Evolutionary conservation across 495 filamentous ascomycete genomes (phyloP), one percentile per base, ranked within the genome.

Genomic region (Aspergillus coremiiformis): DNA sequence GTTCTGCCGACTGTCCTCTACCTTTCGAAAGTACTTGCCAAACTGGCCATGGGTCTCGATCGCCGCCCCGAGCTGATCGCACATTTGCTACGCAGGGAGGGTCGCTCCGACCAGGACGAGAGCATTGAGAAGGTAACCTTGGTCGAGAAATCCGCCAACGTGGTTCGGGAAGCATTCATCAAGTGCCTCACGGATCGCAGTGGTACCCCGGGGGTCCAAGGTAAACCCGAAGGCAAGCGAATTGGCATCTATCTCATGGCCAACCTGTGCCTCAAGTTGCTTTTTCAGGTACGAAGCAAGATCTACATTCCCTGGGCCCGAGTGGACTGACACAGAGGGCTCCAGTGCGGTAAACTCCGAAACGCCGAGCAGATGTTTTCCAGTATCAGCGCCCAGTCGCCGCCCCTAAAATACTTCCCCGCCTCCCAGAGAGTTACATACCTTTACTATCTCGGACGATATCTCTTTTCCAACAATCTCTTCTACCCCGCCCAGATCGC

Each of bases 361-460:
- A 78, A 75, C 33, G 91, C 88, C 11, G 84, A 88, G 44, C 87
- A 90, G 54, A 87, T 97, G 66, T 90, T 96, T 65, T 85, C 84
- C 54, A 95, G 94, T 59, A 89, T 97, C 60, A 84, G 81, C 55
- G 82, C 88, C 30, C 83, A 85, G 55, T 89, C 88, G 1, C 88
- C 90, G 5, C 87, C 87, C 0, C 74, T 95, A 14, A 72, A 75
- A 3, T 73, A 85, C 37, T 96, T 90, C 62, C 88, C 92, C 14
- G 88, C 89, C n/a, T 79, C 88, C 9, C 88, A 96, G 52, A 81
- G 89, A 35, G 87, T 94, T 23, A 90, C 92, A 19, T 97, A 90
- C 64, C 82, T 95, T 5, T 96, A 95, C 69, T 96, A 95, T 62
- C 85, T 96, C 15, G 92, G 92, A 24, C 85, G 90, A 33, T 96